Conservation (phyloP, 495 filamentous ascomycete species). For the Tuber microsphaerosporum region DNA sequence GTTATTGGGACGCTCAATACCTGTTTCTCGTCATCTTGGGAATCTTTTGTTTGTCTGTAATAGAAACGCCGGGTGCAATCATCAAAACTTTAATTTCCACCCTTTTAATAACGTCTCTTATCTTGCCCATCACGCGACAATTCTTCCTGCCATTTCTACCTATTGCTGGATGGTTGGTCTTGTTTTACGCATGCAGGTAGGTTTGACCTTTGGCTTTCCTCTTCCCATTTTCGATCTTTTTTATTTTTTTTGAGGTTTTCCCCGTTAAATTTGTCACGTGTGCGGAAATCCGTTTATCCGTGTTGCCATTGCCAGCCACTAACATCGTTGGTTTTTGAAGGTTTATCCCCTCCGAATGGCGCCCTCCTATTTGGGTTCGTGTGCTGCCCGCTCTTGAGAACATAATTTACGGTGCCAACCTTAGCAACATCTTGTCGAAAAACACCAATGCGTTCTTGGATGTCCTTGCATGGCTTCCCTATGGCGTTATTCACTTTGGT, state of each 20-base stretch:
- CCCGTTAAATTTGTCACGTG: slow-evolving; percentile 22
- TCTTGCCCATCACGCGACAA: slow-evolving; percentile 78
- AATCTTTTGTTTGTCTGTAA: slow-evolving; percentile 75
- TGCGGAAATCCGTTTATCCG: slow-evolving; percentile 20
- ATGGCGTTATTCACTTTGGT: slow-evolving; percentile 86
- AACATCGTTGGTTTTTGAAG: slow-evolving; percentile 44
- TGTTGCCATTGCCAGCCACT: slow-evolving; percentile 15
- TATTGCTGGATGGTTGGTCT: slow-evolving; percentile 74
- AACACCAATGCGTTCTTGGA: slow-evolving; percentile 79
- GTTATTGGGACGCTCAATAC: slow-evolving; percentile 80
- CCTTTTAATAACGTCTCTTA: slow-evolving; percentile 58
- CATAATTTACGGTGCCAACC: slow-evolving; percentile 89
- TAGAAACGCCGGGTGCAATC: slow-evolving; percentile 64
- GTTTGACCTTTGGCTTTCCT: slow-evolving; percentile 42
- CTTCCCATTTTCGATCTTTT: slow-evolving; percentile 5
- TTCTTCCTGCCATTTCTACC: slow-evolving; percentile 86
- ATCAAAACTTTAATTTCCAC: slow-evolving; percentile 64
- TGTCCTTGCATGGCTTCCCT: slow-evolving; percentile 86
- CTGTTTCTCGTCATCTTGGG: slow-evolving; percentile 62
- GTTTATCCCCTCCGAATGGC: slow-evolving; percentile 78
- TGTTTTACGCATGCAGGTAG: slow-evolving; percentile 88
- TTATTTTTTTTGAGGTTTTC: background rate
- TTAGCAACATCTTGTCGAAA: slow-evolving; percentile 89
- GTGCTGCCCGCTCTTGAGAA: slow-evolving; percentile 94
- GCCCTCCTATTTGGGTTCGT: slow-evolving; percentile 88